These are phyloP conservation scores for Ceratocystis lukuohia DNA, from an alignment of 2,329 filamentous ascomycete genomes.

Conservation along the genomic window DNA sequence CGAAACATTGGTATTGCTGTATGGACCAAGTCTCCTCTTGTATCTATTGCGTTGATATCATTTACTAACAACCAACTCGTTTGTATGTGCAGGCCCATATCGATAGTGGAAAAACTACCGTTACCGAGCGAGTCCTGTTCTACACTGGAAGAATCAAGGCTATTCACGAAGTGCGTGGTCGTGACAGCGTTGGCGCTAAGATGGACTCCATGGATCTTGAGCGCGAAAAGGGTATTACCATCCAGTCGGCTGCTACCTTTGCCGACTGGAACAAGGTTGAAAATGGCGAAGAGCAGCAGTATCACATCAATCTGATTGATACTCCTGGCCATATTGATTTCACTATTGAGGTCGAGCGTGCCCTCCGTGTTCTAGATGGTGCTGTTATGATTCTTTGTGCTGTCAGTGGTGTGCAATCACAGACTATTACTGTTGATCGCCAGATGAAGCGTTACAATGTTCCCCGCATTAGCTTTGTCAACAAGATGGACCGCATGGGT, in stretches of 20 bases:
- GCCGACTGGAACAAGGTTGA: slow-evolving; percentile 90
- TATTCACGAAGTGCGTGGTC: slow-evolving; percentile 92
- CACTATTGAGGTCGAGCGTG: slow-evolving; percentile 95
- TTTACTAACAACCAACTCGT: slow-evolving; percentile 4
- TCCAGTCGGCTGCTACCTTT: slow-evolving; percentile 94
- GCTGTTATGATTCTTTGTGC: slow-evolving; percentile 98
- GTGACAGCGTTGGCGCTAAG: slow-evolving; percentile 91
- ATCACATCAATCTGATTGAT: slow-evolving; percentile 97
- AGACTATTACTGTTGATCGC: slow-evolving; percentile 94
- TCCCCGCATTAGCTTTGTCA: slow-evolving; percentile 88
- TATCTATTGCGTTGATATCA: neutral
- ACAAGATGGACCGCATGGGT: slow-evolving; percentile 99
- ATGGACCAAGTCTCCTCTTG: slow-evolving; percentile 27
- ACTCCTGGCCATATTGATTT: slow-evolving; percentile 98
- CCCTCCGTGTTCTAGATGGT: slow-evolving; percentile 84
- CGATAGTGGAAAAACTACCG: slow-evolving; percentile 95
- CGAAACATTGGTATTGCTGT: slow-evolving; percentile 97
- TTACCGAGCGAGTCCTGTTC: slow-evolving; percentile 90
- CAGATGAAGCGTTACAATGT: slow-evolving; percentile 99
- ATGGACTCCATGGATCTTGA: slow-evolving; percentile 99
- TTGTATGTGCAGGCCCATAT: slow-evolving; percentile 64
- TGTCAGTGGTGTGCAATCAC: slow-evolving; percentile 90
- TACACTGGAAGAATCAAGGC: slow-evolving; percentile 95
- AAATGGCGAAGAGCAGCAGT: slow-evolving; percentile 72
- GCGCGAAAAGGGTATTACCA: slow-evolving; percentile 84